A percentile compares a stretch with the other conserved stretches of the same genome.
Evolutionary conservation across 352 stramenopile species (phyloP).

Genomic region (Globisporangium mamillatum): DNA sequence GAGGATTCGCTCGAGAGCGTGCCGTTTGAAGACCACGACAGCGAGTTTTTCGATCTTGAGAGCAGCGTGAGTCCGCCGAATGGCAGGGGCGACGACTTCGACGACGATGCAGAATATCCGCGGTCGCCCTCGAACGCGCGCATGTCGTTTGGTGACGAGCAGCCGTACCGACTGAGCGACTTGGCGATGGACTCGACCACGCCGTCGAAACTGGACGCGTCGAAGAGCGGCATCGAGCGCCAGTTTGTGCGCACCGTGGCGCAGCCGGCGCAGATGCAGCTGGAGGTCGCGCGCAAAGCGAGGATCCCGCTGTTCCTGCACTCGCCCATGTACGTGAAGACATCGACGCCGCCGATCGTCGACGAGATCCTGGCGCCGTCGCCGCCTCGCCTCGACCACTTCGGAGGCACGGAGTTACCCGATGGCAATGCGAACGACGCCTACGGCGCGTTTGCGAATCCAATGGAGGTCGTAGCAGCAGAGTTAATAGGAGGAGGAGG

Average conservation of each 20-base stretch:
- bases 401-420: constrained; percentile 17
- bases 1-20: constrained; percentile 48
- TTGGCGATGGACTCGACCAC: constrained; percentile 14
- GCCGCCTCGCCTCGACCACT: constrained; percentile 19
- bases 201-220: constrained; percentile 48
- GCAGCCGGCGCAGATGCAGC: constrained; percentile 82
- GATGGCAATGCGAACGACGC: constrained; percentile 17
- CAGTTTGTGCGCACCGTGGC: constrained; percentile 68
- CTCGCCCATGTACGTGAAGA: constrained; percentile 85
- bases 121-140: constrained; percentile 10
- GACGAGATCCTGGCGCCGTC: constrained; percentile 28
- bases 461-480: background rate
- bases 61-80: constrained; percentile 26
- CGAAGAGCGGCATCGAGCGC: constrained; percentile 54
- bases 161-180: constrained; percentile 11
- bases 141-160: constrained; percentile 8
- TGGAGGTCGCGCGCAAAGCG: constrained; percentile 79
- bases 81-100: constrained; percentile 12
- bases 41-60: constrained; percentile 54
- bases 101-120: constrained; percentile 22
- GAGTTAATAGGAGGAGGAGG: constrained; percentile 18
- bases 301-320: constrained; percentile 83
- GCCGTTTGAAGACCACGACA: constrained; percentile 46
- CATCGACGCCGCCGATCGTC: constrained; percentile 51
- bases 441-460: constrained; percentile 8